Evolutionary conservation across 208 protist species (phyloP), one percentile per base, ranked within the genome.

Genomic region (Trypanosoma avium): DNA sequence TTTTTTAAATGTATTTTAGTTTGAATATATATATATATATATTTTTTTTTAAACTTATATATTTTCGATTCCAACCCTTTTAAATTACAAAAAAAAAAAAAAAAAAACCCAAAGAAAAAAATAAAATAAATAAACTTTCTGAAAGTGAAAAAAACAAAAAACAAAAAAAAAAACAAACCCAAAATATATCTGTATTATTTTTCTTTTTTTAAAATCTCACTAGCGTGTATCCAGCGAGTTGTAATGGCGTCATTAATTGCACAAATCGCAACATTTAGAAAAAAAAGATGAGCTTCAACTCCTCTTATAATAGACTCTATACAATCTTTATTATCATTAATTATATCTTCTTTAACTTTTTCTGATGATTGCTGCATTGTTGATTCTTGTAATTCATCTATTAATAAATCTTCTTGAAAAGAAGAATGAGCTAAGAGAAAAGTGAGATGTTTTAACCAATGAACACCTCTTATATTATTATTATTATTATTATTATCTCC

Each of bases 371-470:
- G n/a, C n/a, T n/a, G n/a, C n/a, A n/a, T n/a, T n/a, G n/a, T n/a
- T n/a, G n/a, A n/a, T n/a, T n/a, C n/a, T n/a, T n/a, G n/a, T n/a
- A n/a, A n/a, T n/a, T n/a, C n/a, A n/a, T n/a, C n/a, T n/a, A n/a
- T n/a, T n/a, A 9, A 15, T 38, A 49, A 6, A 47, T 12, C 15
- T 29, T 46, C 19, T 7, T 22, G 29, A 15, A 36, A 6, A 17
- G 45, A 38, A 36, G 47, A 54, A 26, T 70, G 65, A n/a, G 63
- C 60, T 33, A 83, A 50, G n/a, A 88, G 65, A 55, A 88, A 84
- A 0, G 79, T 59, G 22, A 73, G 36, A 60, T 88, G 81, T 9
- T 63, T 70, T n/a, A 82, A 43, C 81, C 81, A 88, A 22, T 13
- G 63, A 7, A 30, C 19, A 22, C 53, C 53, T 19, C 63, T 29